Base-by-base conservation (phyloP, 2,329 filamentous ascomycete genomes). In the Graphilbum ipis-grandicollis region DNA sequence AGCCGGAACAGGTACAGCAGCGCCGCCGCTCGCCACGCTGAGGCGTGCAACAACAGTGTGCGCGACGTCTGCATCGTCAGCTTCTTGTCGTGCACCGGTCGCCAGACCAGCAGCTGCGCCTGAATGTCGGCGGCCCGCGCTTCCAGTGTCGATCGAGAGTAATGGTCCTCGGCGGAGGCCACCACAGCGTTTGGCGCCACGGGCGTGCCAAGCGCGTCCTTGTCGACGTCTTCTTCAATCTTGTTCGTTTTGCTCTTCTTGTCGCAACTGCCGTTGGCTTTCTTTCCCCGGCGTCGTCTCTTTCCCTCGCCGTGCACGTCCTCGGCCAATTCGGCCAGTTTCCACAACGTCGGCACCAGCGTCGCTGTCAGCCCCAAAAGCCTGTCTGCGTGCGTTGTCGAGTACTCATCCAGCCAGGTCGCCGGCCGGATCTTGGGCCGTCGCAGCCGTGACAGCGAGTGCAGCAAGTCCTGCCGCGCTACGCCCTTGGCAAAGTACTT, bases 401-500 rank as follows among this genome's bases (percentile, higher is more conserved):
- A 23, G 18, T 42, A 40, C 5, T 40, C 36, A 38, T 44, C 42
- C 15, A 44, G 42, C 42, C 42, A 44, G 5, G 34, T 37, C 2
- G 36, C 21, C 21, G 42, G 42, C 17, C 36, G 30, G 23, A 44
- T 42, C 34, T 36, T 36, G 25, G 42, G 40, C 14, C 40, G 40
- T 37, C 39, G 38, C 42, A 44, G 34, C 19, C 38, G 36, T 13
- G 42, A 38, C 23, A 44, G 34, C 3, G 40, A 29, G 25, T 39
- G 37, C 19, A 44, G 36, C 30, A 44, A 34, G 33, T 44, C 42
- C 33, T 44, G 42, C 21, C 42, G 42, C 14, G 42, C 42, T 2
- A 44, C 36, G 5, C 40, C 42, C 23, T 40, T 42, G 34, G 40
- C 40, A 35, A 44, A 44, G 35, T 44, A 44, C 18, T 36, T 33